A percentile compares a stretch with the other conserved stretches of the same genome.
Conservation (phyloP, 2,329 filamentous ascomycete species). For the Hypoxylon sp. region DNA sequence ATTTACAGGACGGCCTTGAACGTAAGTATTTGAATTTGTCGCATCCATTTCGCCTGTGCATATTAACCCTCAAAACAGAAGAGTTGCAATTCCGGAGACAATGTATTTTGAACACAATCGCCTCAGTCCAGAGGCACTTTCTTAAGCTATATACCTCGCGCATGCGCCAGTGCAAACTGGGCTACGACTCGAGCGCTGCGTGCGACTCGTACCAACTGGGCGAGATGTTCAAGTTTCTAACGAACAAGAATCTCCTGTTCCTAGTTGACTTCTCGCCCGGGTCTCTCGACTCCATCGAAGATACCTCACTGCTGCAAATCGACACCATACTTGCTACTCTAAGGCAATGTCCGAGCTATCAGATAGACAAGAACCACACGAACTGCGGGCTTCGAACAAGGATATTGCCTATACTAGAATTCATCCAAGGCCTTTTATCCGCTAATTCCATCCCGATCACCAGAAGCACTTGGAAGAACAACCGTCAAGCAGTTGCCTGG, state of each 20-base stretch:
- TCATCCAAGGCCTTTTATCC: slow-evolving; percentile 71
- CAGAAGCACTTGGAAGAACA: slow-evolving; percentile 63
- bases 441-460: slow-evolving; percentile 62
- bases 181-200: slow-evolving; percentile 79
- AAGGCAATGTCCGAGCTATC: slow-evolving; percentile 78
- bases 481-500: slow-evolving; percentile 61
- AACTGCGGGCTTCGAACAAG: slow-evolving; percentile 80
- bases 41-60: slow-evolving; percentile 7
- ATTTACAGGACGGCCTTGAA: slow-evolving; percentile 78
- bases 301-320: slow-evolving; percentile 72
- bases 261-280: slow-evolving; percentile 70
- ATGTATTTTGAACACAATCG: slow-evolving; percentile 77
- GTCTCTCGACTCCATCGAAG: slow-evolving; percentile 62
- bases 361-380: slow-evolving; percentile 79
- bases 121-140: slow-evolving; percentile 79
- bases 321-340: slow-evolving; percentile 72
- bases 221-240: slow-evolving; percentile 81
- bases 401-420: slow-evolving; percentile 76
- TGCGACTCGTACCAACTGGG: slow-evolving; percentile 86
- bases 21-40: slow-evolving; percentile 58
- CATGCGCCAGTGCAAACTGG: slow-evolving; percentile 76
- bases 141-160: slow-evolving; percentile 77
- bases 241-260: slow-evolving; percentile 71
- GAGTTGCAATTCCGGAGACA: slow-evolving; percentile 77
- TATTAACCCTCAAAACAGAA: slow-evolving; percentile 59